Percentiles rank a stretch among this genome's conserved stretches.
Evolutionary conservation across 164 flowering plant genomes (phyloP).

Genomic region (Magnolia changhungtana): DNA sequence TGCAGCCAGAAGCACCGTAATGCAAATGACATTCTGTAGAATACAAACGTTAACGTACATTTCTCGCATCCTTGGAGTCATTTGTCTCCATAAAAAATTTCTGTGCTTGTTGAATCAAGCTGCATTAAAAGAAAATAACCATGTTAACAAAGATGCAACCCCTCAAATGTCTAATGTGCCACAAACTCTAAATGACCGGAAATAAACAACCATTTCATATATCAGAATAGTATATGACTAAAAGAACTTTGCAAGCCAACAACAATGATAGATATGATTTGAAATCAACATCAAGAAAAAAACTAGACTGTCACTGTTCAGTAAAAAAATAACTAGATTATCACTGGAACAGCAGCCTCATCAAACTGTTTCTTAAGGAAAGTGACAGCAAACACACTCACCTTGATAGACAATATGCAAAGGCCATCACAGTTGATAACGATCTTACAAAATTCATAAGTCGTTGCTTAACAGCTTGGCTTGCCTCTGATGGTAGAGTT

Average conservation of each 20-base stretch:
- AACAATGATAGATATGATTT: not conserved
- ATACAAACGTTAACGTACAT: constrained; percentile 45
- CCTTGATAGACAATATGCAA: constrained; percentile 88
- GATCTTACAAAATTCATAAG: constrained; percentile 77
- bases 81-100: constrained; percentile 59
- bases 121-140: constrained; percentile 33
- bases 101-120: constrained; percentile 76
- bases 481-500: constrained; percentile 67
- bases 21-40: too few species aligned
- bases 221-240: too few species aligned
- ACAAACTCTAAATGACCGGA: not conserved
- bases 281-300: too few species aligned
- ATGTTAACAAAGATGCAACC: constrained; percentile 5
- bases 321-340: too few species aligned
- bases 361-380: too few species aligned
- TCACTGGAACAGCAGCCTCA: too few species aligned
- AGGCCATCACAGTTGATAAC: constrained; percentile 80
- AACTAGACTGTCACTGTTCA: too few species aligned
- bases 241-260: not conserved
- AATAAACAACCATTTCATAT: not conserved
- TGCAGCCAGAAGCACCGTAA: too few species aligned
- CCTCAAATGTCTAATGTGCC: not conserved
- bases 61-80: constrained; percentile 61
- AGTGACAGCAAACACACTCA: constrained; percentile 19
- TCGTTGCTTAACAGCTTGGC: constrained; percentile 78